Evolutionary conservation across 2,329 filamentous ascomycete species (phyloP), one percentile per base, ranked within the genome.

Genomic region (Huntiella moniliformis): DNA sequence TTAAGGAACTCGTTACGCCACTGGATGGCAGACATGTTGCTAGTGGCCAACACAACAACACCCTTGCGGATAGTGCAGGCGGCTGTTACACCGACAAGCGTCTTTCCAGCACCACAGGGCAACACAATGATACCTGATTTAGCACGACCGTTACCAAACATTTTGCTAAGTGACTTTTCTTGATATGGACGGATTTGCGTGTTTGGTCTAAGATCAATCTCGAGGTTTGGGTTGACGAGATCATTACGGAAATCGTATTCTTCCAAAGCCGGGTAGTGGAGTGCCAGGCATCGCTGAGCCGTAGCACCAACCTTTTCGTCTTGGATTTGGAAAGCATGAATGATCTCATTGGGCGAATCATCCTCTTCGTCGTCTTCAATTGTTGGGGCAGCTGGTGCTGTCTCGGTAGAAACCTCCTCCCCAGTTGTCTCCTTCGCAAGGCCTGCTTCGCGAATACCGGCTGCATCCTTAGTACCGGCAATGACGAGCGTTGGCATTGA

Each of bases 231-330:
- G 56, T 96, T 98, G 54, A 77, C 72, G 50, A 82, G 75, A 58
- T 98, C 91, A 54, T 91, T 87, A 48, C 86, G 74, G 61, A 96
- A 98, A 60, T 98, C 91, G 61, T 98, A 98, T 62, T 98, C 91
- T 60, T 96, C 87, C 6, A 95, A 73, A 6, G 94, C 79, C 3
- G 91, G 91, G 51, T 85, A 81, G 18, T 80, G 81, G 43, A 98
- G 76, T 39, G 82, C 80, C 44, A 93, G 73, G 57, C 91, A 96
- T 49, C 85, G 80, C 60, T 91, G 86, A 56, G 92, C 84, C 1
- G 96, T 87, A 2, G 71, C 71, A 62, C 94, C 86, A 37, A 95
- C 86, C 38, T 78, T 77, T 51, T 77, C 74, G 53, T 87, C 82
- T 2, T 74, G 74, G 50, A 98, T 92, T 56, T 96, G 82, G 56